Evolutionary conservation across 306 rosid species (phyloP).

Genomic region (Myrica gale): DNA sequence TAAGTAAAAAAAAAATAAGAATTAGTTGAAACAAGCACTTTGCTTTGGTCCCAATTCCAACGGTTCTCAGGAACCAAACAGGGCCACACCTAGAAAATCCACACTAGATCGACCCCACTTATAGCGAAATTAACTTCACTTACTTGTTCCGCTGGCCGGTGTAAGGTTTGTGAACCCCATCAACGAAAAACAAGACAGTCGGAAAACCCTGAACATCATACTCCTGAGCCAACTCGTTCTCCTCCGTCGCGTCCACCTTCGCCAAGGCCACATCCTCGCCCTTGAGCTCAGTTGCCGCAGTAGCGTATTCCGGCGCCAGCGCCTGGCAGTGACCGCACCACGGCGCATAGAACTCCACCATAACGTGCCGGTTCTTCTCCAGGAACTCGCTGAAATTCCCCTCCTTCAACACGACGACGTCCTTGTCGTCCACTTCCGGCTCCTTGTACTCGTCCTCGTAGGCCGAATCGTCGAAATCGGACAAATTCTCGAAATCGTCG

Average conservation of each 20-base stretch:
- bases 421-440: slow-evolving; percentile 79
- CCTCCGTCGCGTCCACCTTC: slow-evolving; percentile 86
- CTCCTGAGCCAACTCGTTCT: slow-evolving; percentile 71
- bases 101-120: background rate
- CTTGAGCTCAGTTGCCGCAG: slow-evolving; percentile 89
- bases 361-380: slow-evolving; percentile 57
- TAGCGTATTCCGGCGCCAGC: slow-evolving; percentile 82
- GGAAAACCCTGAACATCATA: slow-evolving; percentile 90
- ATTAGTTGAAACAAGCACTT: background rate
- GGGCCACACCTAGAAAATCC: background rate
- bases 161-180: slow-evolving; percentile 76
- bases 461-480: slow-evolving; percentile 50
- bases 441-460: slow-evolving; percentile 42
- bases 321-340: slow-evolving; percentile 99
- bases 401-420: slow-evolving; percentile 83
- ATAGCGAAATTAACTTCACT: slow-evolving; percentile 2
- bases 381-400: slow-evolving; percentile 64
- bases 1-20: background rate
- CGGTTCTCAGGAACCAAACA: background rate
- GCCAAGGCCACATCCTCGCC: slow-evolving; percentile 66
- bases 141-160: slow-evolving; percentile 81
- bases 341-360: slow-evolving; percentile 98
- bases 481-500: slow-evolving; percentile 53
- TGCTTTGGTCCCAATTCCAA: background rate
- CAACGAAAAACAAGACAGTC: slow-evolving; percentile 64